phyloP scores from a whole-genome alignment of 345 rosid species.

The Conringia planisiliqua region DNA sequence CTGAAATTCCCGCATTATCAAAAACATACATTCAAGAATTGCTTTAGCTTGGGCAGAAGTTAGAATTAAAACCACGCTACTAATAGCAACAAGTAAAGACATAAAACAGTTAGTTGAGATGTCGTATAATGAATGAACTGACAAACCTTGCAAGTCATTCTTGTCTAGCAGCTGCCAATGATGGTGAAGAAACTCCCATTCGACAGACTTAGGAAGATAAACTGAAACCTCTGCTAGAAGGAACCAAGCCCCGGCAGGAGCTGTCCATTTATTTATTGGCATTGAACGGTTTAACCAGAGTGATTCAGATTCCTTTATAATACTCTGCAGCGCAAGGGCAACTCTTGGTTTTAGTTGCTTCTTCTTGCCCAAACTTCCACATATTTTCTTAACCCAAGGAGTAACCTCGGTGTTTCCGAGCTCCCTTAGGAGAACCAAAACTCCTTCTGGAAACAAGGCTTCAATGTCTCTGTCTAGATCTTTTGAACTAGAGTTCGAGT shows the following conservation, averaged over 20 bases:
- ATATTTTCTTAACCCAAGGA: slow-evolving; percentile 91
- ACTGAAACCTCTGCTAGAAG: slow-evolving; percentile 89
- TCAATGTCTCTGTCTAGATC: slow-evolving; percentile 48
- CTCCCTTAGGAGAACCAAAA: slow-evolving; percentile 59
- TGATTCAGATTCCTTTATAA: slow-evolving; percentile 74
- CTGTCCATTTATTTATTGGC: slow-evolving; percentile 87
- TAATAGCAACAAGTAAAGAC: slow-evolving; percentile 8
- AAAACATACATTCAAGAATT: not conserved
- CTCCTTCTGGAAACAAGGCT: slow-evolving; percentile 53
- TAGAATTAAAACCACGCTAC: not conserved
- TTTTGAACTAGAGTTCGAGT: slow-evolving; percentile 30
- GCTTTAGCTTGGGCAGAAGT: not conserved
- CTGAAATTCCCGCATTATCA: slow-evolving; percentile 7
- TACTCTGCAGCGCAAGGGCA: slow-evolving; percentile 64
- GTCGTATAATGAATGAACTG: slow-evolving; percentile 5
- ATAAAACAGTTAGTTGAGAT: not conserved
- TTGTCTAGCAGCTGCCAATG: slow-evolving; percentile 86
- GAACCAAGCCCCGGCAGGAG: slow-evolving; percentile 94
- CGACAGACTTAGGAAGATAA: slow-evolving; percentile 64
- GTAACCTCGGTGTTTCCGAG: slow-evolving; percentile 69
- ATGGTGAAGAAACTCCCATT: slow-evolving; percentile 94
- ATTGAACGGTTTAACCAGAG: slow-evolving; percentile 67
- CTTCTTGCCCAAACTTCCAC: slow-evolving; percentile 77
- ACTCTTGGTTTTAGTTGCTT: slow-evolving; percentile 63
- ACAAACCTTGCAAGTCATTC: slow-evolving; percentile 41